Base-by-base conservation (phyloP, 2,329 filamentous ascomycete species). In the Diaporthe batatas region DNA sequence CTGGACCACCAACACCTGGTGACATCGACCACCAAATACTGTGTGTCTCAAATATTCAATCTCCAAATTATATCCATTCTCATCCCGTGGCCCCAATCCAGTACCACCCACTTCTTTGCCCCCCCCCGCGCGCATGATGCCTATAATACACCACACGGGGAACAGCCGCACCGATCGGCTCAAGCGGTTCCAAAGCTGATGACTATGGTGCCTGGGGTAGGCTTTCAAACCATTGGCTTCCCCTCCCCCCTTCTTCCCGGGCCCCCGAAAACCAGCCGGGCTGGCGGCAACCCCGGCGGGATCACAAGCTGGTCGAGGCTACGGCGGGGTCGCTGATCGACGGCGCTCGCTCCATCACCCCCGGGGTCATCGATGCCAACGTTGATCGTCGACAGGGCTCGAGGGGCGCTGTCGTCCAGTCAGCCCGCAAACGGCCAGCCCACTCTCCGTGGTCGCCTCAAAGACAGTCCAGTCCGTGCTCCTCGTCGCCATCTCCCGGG, bases 251-350 rank as follows among this genome's bases (percentile, higher is more conserved):
- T 25, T 25, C n/a, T 6, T 10, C n/a, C 47, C n/a, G 21, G 44
- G 39, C 39, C 39, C 12, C 12, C 44, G 21, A 49, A 14, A 51
- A 25, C n/a, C 47, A 23, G 10, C 62, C 21, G 44, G 42, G 62
- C 62, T 53, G 62, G 62, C 62, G 62, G 62, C 59, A 65, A 65
- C 21, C 44, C 62, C 44, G 62, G 44, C 44, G 47, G 47, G 62
- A 67, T 67, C 62, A 39, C 62, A 67, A 21, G 47, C 29, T 67
- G 62, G 62, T 67, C 62, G 23, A 53, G 47, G 62, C 47, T 25
- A 14, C 47, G 21, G 62, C 62, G 62, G 62, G 62, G 62, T 25
- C 6, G 32, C 6, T 39, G 62, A 67, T 67, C 62, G 36, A 34
- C 62, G 29, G 44, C 32, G 47, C 62, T 53, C 36, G 62, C 29